Evolutionary conservation across 2,329 filamentous ascomycete genomes (phyloP), one percentile per base, ranked within the genome.

Genomic region (Neonectria neomacrospora): DNA sequence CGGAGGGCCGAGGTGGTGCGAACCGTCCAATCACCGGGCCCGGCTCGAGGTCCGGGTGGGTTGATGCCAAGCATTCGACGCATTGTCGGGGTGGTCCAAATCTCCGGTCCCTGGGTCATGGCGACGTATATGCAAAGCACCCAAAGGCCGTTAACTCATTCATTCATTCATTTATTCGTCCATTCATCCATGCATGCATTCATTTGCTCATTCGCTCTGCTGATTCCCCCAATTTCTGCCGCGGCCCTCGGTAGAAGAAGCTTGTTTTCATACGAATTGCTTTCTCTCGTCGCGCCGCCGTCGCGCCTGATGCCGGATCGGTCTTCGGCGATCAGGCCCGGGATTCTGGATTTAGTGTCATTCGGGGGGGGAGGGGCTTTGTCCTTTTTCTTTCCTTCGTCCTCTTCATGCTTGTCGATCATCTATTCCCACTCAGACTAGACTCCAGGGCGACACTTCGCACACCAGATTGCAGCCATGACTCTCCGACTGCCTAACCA

Each of bases 391-490:
- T 34, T 18, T 30, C 10, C 64, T 64, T 45, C 64, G 63, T 42
- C 30, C 34, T 65, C 50, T 45, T 54, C 20, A 56, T 47, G 52
- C 26, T 63, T 42, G 70, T 71, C 64, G 66, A 72, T 72, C 70
- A 63, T 57, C 55, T 55, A 48, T 30, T 62, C 48, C 55, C 57
- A 58, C 58, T 61, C 61, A 66, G 56, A 63, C 67, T 45, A 61
- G 54, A 42, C 51, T 37, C 34, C 14, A n/a, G 34, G 14, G 14
- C 14, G 34, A 14, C 14, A 37, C 34, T n/a, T 37, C 34, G 16
- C 14, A n/a, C 34, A 8, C 42, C 45, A 56, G 55, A 58, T 60
- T 57, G 39, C 52, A 47, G 23, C 58, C 42, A 63, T 65, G 64
- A 58, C 61, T 67, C 41, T 59, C 56, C 18, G 18, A 44, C 54